Percentiles rank a stretch among this genome's conserved stretches.
Conservation (phyloP, 2,329 filamentous ascomycete species). For the Monosporascus sp. region DNA sequence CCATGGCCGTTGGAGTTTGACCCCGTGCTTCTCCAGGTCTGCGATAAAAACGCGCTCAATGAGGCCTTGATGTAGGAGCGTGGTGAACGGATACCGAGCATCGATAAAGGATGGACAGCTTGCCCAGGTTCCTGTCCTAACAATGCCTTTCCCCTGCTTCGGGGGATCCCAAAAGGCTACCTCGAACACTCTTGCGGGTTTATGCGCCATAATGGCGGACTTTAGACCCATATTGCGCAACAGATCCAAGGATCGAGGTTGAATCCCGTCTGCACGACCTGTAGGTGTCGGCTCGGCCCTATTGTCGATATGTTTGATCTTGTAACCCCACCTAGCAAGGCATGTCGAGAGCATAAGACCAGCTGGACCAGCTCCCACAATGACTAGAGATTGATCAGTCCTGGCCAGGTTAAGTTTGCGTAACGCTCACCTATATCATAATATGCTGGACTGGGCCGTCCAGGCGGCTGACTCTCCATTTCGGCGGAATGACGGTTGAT, state of each 20-base stretch:
- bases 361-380: slow-evolving; percentile 83
- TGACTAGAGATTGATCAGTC: slow-evolving; percentile 49
- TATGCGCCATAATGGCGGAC: slow-evolving; percentile 77
- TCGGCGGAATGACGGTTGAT: not conserved
- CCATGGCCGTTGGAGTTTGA: slow-evolving; percentile 58
- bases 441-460: slow-evolving; percentile 13
- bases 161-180: slow-evolving; percentile 68
- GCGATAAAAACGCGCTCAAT: slow-evolving; percentile 66
- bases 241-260: slow-evolving; percentile 81
- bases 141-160: slow-evolving; percentile 50
- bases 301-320: slow-evolving; percentile 92
- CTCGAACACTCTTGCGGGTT: slow-evolving; percentile 80
- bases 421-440: slow-evolving; percentile 39
- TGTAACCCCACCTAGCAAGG: slow-evolving; percentile 88
- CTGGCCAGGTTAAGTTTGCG: not conserved
- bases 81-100: slow-evolving; percentile 65
- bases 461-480: slow-evolving; percentile 18
- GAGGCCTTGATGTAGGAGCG: slow-evolving; percentile 64
- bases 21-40: slow-evolving; percentile 58
- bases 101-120: slow-evolving; percentile 82
- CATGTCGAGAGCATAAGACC: slow-evolving; percentile 84
- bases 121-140: slow-evolving; percentile 70
- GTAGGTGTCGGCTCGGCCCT: slow-evolving; percentile 77
- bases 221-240: slow-evolving; percentile 87
- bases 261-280: slow-evolving; percentile 85